Base-by-base conservation (phyloP, 2,329 filamentous ascomycete species). In the Teratosphaeria viscida region DNA sequence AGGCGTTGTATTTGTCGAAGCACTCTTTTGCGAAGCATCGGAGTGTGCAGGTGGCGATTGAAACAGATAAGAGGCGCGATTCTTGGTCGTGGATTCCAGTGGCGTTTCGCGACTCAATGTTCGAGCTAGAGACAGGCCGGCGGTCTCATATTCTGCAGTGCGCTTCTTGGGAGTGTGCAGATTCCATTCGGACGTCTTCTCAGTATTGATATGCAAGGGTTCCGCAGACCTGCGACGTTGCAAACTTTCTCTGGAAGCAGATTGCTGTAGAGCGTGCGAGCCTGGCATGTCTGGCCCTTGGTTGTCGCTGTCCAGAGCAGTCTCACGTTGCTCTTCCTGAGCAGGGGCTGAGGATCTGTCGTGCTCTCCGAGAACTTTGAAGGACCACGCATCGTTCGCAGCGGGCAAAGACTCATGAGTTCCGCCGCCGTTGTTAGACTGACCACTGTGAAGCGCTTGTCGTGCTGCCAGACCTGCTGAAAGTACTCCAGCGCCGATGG, bases 21-120 rank as follows among this genome's bases (percentile, higher is more conserved):
- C 60, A 62, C 49, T 61, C 61, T 58, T 55, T 6, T 23, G 43
- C 16, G 43, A 19, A n/a, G 43, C 43, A 23, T 49, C 43, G 43
- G 65, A 55, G 52, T 62, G 59, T 35, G 64, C 65, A 27, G 77
- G 75, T 12, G 76, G 74, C 10, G 75, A 74, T 58, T 75, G 70
- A 65, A 80, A 78, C 4, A 80, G 70, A 32, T 75, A 71, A 14
- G 78, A 78, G 8, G 76, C 75, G 60, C 75, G 73, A 59, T 80
- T 75, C 62, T 78, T 77, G 34, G 74, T 72, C 8, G 73, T 75
- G 23, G 76, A 73, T 54, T 77, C 73, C 23, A 77, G 67, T 7
- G 76, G 75, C 8, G 68, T 72, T 54, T 66, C 68, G 12, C 61
- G 63, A 56, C 67, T 70, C 7, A 62, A 58, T 11, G 61, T 66